phyloP scores from a whole-genome alignment of 208 protist genomes.

The Acanthamoeba royreba region DNA sequence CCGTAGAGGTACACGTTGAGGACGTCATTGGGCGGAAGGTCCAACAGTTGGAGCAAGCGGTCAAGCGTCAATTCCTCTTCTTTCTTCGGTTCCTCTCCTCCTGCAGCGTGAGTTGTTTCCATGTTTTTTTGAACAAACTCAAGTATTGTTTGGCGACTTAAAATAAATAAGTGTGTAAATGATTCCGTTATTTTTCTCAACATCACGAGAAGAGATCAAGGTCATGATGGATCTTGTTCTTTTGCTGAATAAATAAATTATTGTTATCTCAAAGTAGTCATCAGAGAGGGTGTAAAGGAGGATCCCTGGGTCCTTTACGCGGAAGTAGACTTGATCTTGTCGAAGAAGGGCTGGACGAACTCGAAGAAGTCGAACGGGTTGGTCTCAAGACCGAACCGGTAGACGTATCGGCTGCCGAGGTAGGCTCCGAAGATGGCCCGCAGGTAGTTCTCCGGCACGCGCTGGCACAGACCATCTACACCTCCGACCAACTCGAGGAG shows the following conservation, averaged over 20 bases:
- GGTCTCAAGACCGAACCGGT: constrained; percentile 66
- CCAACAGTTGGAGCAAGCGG: not conserved
- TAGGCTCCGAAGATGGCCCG: constrained; percentile 91
- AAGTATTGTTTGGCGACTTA: no score
- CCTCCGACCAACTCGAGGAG: constrained; percentile 81
- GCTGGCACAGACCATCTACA: constrained; percentile 85
- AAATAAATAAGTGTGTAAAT: no score
- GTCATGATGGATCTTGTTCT: no score
- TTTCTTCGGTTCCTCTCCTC: no score
- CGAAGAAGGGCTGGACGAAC: constrained; percentile 80
- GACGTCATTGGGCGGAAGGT: not conserved
- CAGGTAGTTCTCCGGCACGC: constrained; percentile 90
- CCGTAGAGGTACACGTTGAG: constrained; percentile 14
- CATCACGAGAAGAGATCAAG: no score
- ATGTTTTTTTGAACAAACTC: no score
- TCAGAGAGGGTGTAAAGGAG: no score
- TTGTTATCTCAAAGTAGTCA: no score
- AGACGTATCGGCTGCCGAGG: constrained; percentile 91
- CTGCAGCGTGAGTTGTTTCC: no score
- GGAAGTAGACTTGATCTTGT: not conserved
- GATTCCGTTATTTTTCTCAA: no score
- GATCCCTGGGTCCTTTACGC: no score
- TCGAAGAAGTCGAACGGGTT: constrained; percentile 81
- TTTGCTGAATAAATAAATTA: no score
- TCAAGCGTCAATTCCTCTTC: not conserved